These are phyloP conservation scores for Papiliotrema nemorosa DNA, from an alignment of 1,284 basidiomycete genomes.

Conservation along the genomic window DNA sequence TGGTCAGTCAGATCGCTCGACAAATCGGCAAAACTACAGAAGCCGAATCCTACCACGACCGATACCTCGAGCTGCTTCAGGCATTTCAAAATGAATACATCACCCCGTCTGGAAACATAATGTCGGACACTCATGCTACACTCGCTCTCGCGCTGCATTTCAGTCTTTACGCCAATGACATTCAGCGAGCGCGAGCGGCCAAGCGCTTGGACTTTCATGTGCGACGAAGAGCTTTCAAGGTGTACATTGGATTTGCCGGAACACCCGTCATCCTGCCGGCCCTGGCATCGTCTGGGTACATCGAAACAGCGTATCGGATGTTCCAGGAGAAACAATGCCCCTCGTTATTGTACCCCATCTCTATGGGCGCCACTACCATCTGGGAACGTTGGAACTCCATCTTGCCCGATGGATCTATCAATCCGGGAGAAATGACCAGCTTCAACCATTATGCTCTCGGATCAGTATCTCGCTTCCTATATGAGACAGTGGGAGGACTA, in stretches of 20 bases:
- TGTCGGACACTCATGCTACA: constrained; percentile 24
- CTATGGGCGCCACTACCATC: constrained; percentile 37
- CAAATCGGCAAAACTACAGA: constrained; percentile 15
- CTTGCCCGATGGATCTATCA: constrained; percentile 35
- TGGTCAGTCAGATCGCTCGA: constrained; percentile 12
- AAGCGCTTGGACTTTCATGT: constrained; percentile 20
- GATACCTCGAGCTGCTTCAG: constrained; percentile 7
- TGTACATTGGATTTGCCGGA: constrained; percentile 35
- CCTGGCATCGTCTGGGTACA: constrained; percentile 18
- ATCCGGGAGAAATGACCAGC: constrained; percentile 38
- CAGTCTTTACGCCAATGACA: constrained; percentile 10
- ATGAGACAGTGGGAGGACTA: constrained; percentile 30
- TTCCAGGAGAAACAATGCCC: constrained; percentile 34
- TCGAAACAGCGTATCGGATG: constrained; percentile 37
- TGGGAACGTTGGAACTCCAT: constrained; percentile 42
- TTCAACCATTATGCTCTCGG: constrained; percentile 41
- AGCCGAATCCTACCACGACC: constrained; percentile 6
- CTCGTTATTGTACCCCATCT: constrained; percentile 31
- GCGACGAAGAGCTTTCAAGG: constrained; percentile 19
- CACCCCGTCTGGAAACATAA: constrained; percentile 15
- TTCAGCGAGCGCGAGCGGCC: constrained; percentile 2
- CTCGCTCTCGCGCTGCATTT: constrained; percentile 20
- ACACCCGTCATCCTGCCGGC: constrained; percentile 33
- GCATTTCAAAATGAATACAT: constrained; percentile 26
- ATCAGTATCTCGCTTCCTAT: constrained; percentile 29